phyloP scores from a whole-genome alignment of 441 rosid species.

The Corymbia calophylla region DNA sequence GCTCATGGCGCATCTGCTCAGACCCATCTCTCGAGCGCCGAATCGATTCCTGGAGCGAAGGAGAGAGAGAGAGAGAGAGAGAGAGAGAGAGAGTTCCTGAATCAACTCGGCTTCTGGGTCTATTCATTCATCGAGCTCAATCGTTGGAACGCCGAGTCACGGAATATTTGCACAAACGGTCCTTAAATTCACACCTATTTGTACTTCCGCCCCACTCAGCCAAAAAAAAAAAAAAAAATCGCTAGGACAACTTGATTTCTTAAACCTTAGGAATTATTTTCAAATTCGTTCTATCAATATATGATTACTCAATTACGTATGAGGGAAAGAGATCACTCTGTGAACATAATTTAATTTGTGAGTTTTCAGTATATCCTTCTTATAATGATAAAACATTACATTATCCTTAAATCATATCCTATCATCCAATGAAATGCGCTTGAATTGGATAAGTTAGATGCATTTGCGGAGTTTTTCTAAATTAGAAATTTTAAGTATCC shows the following conservation, averaged over 20 bases:
- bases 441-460: not conserved
- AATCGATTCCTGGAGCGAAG: not conserved
- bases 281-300: rapidly evolving
- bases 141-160: not conserved
- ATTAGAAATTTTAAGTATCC: not conserved
- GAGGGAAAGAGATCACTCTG: not conserved
- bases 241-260: not conserved
- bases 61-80: not conserved
- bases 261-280: not conserved
- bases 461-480: not conserved
- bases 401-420: not conserved
- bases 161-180: not conserved
- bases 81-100: not conserved
- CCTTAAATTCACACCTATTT: not conserved
- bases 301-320: not conserved
- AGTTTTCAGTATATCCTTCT: not conserved
- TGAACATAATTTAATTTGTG: not conserved
- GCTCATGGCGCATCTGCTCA: not conserved
- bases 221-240: not conserved
- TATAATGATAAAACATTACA: not conserved
- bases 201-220: not conserved
- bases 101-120: not conserved
- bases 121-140: not conserved
- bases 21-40: not conserved
- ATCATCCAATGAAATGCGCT: not conserved